Base-by-base conservation (phyloP, 1,284 basidiomycete genomes). In the Ceratobasidium sp. region DNA sequence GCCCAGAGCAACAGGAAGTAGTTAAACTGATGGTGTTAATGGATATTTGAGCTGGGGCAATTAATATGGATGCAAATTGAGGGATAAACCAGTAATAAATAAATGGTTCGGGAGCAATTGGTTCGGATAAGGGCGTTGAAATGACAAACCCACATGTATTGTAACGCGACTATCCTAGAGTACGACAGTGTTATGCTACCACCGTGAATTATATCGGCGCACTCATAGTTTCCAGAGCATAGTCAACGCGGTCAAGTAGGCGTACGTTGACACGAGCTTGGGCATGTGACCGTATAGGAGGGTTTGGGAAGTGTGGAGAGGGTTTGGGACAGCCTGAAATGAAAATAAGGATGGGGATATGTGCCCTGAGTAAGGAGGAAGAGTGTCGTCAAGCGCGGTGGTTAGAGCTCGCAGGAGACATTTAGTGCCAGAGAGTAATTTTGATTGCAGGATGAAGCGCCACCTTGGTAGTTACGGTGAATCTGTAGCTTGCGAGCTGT, bases 401-500 rank as follows among this genome's bases (percentile, higher is more conserved):
- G 94, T 81, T 96, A 93, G 44, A 88, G 84, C 81, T 96, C 94
- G 81, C 95, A 95, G 0, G 92, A 92, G 52, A 89, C 87, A 76
- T 94, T 92, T 5, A 88, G 80, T 94, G 93, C 92, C 92, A 94
- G 62, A 86, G 80, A 1, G 86, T 88, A 5, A 87, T 85, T 3
- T 76, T 88, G 92, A 80, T 93, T 93, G 85, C 88, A 89, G 26
- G 86, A 87, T 6, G 86, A 83, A 63, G 89, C 87, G 26, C 83
- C 84, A 79, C 92, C 89, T 74, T 91, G 90, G 82, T 93, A 94
- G 5, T 93, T 91, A 44, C 94, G 85, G 80, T 94, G 92, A 50
- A 94, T 81, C 78, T 94, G n/a, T n/a, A n/a, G n/a, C n/a, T n/a
- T n/a, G n/a, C n/a, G n/a, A n/a, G n/a, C n/a, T n/a, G n/a, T n/a